Evolutionary conservation across 371 early-diverging fungal genomes (phyloP).

Genomic region (Apophysomyces ossiformis): DNA sequence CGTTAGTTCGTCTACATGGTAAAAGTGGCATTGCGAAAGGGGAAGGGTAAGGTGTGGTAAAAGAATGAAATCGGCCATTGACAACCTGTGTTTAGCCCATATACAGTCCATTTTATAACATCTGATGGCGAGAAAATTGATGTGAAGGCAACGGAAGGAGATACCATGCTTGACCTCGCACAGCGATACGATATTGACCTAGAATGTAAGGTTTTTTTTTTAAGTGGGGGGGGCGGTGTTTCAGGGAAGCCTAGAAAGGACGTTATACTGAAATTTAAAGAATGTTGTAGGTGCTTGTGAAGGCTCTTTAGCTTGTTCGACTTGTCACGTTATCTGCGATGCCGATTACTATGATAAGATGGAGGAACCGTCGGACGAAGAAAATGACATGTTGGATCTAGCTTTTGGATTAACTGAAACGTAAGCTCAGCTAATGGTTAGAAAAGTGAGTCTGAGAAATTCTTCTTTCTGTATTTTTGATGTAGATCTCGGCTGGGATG

Average conservation of each 20-base stretch:
- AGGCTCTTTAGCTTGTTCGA: slow-evolving; percentile 95
- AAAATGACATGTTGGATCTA: slow-evolving; percentile 99
- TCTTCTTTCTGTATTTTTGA: too few relatives aligned
- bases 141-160: slow-evolving; percentile 82
- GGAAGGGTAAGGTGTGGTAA: slow-evolving; percentile 34
- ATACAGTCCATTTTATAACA: slow-evolving; percentile 65
- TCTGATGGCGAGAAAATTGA: slow-evolving; percentile 80
- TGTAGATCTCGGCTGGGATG: slow-evolving; percentile 95
- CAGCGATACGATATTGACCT: slow-evolving; percentile 96
- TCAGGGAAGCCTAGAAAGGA: background rate
- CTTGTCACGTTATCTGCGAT: slow-evolving; percentile 97
- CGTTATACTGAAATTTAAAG: background rate
- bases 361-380: slow-evolving; percentile 96
- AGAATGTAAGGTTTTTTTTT: slow-evolving; percentile 70
- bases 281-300: slow-evolving; percentile 91
- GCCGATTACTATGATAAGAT: slow-evolving; percentile 85
- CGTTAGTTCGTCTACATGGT: slow-evolving; percentile 38
- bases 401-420: slow-evolving; percentile 98
- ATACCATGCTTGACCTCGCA: slow-evolving; percentile 94
- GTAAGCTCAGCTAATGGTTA: slow-evolving; percentile 41
- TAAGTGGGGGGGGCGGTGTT: background rate
- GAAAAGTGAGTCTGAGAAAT: background rate
- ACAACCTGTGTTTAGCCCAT: slow-evolving; percentile 25
- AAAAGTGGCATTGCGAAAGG: slow-evolving; percentile 35
- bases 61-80: background rate